Base-by-base conservation (phyloP, 371 early-diverging fungal genomes). In the Lichtheimia ramosa region DNA sequence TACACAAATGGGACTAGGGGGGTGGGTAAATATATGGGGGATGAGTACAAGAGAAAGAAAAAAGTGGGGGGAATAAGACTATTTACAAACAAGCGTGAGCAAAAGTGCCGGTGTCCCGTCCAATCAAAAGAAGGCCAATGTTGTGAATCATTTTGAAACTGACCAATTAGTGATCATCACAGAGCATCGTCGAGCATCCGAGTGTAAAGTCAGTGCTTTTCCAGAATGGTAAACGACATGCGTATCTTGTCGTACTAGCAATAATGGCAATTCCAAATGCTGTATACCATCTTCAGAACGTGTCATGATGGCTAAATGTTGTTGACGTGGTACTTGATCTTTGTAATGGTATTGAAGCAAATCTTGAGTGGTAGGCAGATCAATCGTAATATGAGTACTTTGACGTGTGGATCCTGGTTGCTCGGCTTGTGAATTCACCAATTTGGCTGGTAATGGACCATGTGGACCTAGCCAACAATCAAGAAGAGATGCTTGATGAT, bases 381-480 rank as follows among this genome's bases (percentile, higher is more conserved):
- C 64, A 15, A 71, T 59, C 21, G 63, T 55, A 43, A 68, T 61
- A 46, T 73, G 66, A 8, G 65, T 52, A 20, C 42, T 73, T 55
- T 68, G 68, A 58, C 68, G 68, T 21, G 70, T 62, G 24, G 62
- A 52, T 51, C 66, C 63, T 3, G 68, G 59, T n/a, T 57, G 64
- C n/a, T 52, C 57, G 16, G 56, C 49, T 34, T 51, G 56, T 16
- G 51, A 52, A 40, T 50, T 70, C 66, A 55, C 65, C 63, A 16
- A 69, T 25, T 61, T 56, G 18, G 67, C 58, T 1, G 58, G 40
- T 5, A 77, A 53, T 27, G 77, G 71, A 2, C 76, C 77, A 58
- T 70, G 64, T 12, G 71, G 57, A 13, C 77, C 77, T 21, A 77
- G 48, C 73, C 73, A 77, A 34, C 69, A 59, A 48, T 73, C 71